Conservation (phyloP, 768 basidiomycete species). For the Tylopilus cervinicoccineus region DNA sequence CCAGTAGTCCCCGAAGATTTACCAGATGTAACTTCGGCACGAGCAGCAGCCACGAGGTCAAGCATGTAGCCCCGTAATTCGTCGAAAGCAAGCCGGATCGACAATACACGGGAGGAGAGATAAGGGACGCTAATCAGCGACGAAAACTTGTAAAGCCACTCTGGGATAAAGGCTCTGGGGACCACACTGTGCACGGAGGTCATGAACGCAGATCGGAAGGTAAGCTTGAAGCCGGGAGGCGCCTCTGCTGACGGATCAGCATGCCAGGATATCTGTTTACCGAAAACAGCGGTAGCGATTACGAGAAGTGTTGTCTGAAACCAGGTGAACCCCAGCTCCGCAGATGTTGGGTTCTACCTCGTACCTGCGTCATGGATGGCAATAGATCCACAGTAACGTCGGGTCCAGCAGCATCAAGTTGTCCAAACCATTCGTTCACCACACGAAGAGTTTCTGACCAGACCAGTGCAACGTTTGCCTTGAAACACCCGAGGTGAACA, state of each 20-base stretch:
- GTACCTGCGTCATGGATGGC: conserved; percentile 13
- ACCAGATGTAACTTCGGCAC: conserved; percentile 31
- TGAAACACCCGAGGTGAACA: background rate
- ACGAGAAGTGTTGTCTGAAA: conserved; percentile 35
- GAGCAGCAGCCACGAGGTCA: conserved; percentile 38
- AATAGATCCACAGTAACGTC: conserved; percentile 21
- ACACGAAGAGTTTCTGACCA: conserved; percentile 44
- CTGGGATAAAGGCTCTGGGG: conserved; percentile 31
- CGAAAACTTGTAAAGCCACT: conserved; percentile 28
- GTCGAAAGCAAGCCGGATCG: conserved; percentile 32
- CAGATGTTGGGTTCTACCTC: background rate
- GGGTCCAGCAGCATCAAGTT: conserved; percentile 26
- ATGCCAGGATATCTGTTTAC: conserved; percentile 33
- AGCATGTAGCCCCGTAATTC: conserved; percentile 39
- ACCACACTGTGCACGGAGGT: conserved; percentile 20
- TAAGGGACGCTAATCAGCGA: conserved; percentile 31
- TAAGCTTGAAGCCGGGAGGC: conserved; percentile 30
- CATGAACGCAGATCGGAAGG: conserved; percentile 36
- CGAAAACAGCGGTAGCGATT: conserved; percentile 41
- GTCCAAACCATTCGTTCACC: conserved; percentile 39
- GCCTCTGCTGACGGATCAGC: conserved; percentile 26
- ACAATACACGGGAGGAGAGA: conserved; percentile 30
- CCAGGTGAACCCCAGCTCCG: background rate
- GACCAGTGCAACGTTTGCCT: conserved; percentile 47
- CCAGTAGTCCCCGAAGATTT: conserved; percentile 21